Evolutionary conservation across 2,329 filamentous ascomycete genomes (phyloP).

Genomic region (Calonectria naviculata): DNA sequence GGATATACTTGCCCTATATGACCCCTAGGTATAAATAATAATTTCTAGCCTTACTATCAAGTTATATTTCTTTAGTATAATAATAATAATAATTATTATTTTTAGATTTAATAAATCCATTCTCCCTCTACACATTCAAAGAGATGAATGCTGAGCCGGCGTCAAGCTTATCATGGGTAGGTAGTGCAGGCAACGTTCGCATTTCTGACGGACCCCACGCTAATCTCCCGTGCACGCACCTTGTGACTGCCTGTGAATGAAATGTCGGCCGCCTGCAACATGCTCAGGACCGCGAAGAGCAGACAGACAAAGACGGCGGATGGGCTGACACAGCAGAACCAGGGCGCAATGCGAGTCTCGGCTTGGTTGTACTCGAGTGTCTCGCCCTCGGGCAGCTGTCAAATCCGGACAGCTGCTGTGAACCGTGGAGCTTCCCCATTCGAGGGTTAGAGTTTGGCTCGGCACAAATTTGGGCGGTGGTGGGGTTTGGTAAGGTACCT

Average conservation of each 20-base stretch:
- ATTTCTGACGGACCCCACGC: background rate
- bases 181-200: background rate
- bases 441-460: background rate
- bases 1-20: no score
- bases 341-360: background rate
- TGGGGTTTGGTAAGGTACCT: background rate
- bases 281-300: no score
- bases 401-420: slow-evolving; percentile 7
- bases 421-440: background rate
- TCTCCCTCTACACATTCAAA: no score
- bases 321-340: background rate
- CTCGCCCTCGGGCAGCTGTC: background rate
- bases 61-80: no score
- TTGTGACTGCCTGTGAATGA: background rate
- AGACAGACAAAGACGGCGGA: background rate
- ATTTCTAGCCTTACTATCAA: no score
- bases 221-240: slow-evolving; percentile 1
- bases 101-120: no score
- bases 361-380: background rate
- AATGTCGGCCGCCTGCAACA: no score
- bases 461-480: background rate
- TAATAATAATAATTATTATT: no score
- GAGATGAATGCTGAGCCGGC: no score
- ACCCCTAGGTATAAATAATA: no score
- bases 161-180: background rate